A percentile compares a stretch with the other conserved stretches of the same genome.
phyloP scores from a whole-genome alignment of 148 eudicot species.

The Diospyros kaki region DNA sequence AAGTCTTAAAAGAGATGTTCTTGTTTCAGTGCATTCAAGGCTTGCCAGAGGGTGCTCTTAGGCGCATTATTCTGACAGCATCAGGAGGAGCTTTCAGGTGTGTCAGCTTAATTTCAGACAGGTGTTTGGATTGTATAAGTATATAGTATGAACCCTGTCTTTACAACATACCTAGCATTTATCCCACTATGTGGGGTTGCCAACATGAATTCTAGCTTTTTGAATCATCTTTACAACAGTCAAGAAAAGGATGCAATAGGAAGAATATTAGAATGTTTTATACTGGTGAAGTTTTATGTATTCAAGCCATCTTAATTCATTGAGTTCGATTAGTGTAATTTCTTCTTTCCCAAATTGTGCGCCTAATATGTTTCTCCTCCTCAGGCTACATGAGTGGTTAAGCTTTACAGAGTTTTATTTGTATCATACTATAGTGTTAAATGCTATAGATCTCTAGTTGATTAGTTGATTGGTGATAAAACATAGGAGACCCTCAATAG shows the following conservation, averaged over 20 bases:
- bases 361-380: neutral
- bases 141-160: neutral
- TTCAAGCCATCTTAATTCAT: neutral
- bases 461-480: too few relatives aligned
- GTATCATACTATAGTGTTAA: too few relatives aligned
- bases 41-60: conserved; percentile 91
- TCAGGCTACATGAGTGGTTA: neutral
- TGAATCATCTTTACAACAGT: neutral
- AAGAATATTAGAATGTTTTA: neutral
- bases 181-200: too few relatives aligned
- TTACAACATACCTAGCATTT: too few relatives aligned
- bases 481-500: too few relatives aligned
- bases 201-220: too few relatives aligned
- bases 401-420: neutral
- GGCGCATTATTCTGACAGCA: conserved; percentile 92
- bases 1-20: conserved; percentile 20
- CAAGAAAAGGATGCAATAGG: neutral
- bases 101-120: conserved; percentile 14
- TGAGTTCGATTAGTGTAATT: conserved; percentile 1
- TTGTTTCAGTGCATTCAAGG: conserved; percentile 93
- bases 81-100: conserved; percentile 99
- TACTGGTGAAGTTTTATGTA: neutral
- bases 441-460: too few relatives aligned
- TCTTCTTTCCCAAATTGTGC: neutral
- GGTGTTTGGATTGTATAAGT: neutral